Base-by-base conservation (phyloP, 768 basidiomycete species). In the Phaeotremella skinneri region DNA sequence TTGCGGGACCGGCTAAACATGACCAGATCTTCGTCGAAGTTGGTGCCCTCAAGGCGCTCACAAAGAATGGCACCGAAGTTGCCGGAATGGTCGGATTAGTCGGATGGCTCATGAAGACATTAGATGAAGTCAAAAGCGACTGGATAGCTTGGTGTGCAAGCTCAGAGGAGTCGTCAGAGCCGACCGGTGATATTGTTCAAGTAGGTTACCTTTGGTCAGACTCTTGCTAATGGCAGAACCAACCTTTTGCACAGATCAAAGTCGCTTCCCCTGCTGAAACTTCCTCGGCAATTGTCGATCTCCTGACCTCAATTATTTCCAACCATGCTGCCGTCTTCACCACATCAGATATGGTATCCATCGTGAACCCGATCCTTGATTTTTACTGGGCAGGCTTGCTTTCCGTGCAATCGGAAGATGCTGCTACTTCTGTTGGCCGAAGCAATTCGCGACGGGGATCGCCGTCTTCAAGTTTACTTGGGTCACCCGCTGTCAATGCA, bases 41-140 rank as follows among this genome's bases (percentile, higher is more conserved):
- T 47, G 83, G 82, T 62, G 90, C 94, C 75, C 92, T 88, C 85
- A 90, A 89, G 76, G 82, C 88, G 16, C 80, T 97, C 77, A 72
- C 69, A 3, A 67, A 64, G 48, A 61, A 63, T 42, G 72, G 72
- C 2, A 52, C 48, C 1, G 53, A 63, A 20, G 67, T 69, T 6
- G 63, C 64, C 14, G 59, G 63, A 1, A 39, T 66, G 14, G 54
- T 56, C 2, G 72, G 72, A 1, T 21, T 76, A n/a, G 67, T 76
- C 6, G 64, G 66, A 16, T 72, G 73, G 72, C 42, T 73, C n/a
- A 49, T 73, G 16, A 42, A 53, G 34, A 59, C 52, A 29, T 21
- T 69, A 26, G 42, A 59, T 0, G 58, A 62, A 27, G 50, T 68
- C 3, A 47, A 52, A 21, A 56, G 57, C 13, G 71, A 66, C 14